Evolutionary conservation across 2,329 filamentous ascomycete genomes (phyloP).

Genomic region (Tolypocladium tundrense): DNA sequence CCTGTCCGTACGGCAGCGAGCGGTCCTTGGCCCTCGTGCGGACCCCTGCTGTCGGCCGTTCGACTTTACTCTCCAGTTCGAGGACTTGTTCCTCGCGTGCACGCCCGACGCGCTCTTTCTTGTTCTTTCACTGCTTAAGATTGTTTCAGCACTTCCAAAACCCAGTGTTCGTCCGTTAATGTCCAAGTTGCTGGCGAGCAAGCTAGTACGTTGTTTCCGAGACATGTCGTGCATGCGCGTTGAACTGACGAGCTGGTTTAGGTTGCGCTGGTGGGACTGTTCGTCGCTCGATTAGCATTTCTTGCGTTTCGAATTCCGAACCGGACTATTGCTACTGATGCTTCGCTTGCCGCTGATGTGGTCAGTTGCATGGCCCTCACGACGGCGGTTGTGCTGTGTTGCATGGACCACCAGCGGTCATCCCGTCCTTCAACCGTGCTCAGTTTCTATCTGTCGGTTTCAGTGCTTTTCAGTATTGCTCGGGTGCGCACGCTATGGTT

Average conservation of each 20-base stretch:
- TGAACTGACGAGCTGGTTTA: background rate
- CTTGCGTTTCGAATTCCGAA: background rate
- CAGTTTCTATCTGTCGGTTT: background rate
- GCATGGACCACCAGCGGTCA: background rate
- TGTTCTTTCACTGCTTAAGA: background rate
- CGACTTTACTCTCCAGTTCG: background rate
- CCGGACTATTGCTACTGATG: background rate
- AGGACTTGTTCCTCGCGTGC: background rate
- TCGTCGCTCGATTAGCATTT: background rate
- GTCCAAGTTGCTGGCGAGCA: background rate
- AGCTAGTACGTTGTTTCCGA: background rate
- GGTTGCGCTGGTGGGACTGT: background rate
- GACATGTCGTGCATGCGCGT: background rate
- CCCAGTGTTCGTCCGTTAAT: background rate
- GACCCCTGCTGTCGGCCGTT: background rate
- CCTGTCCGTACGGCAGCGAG: background rate
- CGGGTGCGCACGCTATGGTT: background rate
- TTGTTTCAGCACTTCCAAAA: background rate
- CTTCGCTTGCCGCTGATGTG: background rate
- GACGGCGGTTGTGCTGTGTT: background rate
- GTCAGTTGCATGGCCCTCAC: background rate
- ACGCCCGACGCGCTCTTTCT: background rate
- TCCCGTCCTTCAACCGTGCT: background rate
- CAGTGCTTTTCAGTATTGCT: background rate
- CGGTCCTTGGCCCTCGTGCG: background rate